phyloP scores from a whole-genome alignment of 129 eudicot species.

The Scalesia atractyloides region DNA sequence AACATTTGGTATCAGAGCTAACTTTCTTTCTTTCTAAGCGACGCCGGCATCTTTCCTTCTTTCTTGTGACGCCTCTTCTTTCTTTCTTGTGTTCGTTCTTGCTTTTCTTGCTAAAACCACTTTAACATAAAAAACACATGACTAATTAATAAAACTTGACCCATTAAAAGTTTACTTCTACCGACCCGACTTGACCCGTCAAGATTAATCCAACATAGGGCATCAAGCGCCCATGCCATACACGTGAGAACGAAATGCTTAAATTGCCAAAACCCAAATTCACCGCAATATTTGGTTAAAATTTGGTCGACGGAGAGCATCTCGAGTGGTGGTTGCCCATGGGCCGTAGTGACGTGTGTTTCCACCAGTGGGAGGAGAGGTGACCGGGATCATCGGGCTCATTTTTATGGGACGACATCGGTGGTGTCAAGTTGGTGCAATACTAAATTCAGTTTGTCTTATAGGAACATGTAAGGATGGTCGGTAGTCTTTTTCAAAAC shows the following conservation, averaged over 20 bases:
- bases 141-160: no score
- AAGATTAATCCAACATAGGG: no score
- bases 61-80: no score
- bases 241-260: conserved; percentile 71
- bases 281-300: conserved; percentile 77
- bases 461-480: not conserved
- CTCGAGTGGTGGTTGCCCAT: conserved; percentile 28
- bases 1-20: no score
- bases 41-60: no score
- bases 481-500: no score
- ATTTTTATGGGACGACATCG: conserved; percentile 12
- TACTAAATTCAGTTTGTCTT: conserved; percentile 3
- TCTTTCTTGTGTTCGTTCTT: no score
- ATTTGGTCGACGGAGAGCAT: conserved; percentile 62
- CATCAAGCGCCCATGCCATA: conserved; percentile 77
- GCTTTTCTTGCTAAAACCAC: no score
- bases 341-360: not conserved
- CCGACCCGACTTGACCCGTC: no score
- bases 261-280: conserved; percentile 88
- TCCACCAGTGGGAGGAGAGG: conserved; percentile 40
- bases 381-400: conserved; percentile 44
- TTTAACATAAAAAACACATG: no score
- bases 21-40: no score
- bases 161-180: no score
- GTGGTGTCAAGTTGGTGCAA: not conserved